Evolutionary conservation across 805 yeast genomes (phyloP).

Genomic region (Yamadazyma takamatsuzukensis): DNA sequence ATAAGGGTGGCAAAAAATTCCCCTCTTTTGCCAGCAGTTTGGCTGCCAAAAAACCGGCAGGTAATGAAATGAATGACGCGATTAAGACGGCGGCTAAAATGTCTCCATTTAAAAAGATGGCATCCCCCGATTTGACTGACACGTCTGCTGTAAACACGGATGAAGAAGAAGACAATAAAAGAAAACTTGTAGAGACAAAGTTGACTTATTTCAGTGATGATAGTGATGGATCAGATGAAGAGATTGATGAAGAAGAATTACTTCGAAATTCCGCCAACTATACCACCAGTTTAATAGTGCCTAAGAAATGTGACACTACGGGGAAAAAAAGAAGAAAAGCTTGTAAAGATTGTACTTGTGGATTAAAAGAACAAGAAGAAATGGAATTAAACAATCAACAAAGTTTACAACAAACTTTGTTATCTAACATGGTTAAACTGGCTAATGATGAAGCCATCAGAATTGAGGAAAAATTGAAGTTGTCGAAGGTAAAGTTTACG

Average conservation of each 20-base stretch:
- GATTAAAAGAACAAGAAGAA: constrained; percentile 85
- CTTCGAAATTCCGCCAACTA: constrained; percentile 23
- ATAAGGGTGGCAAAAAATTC: constrained; percentile 1
- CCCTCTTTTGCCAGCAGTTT: not conserved
- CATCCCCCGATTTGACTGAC: constrained; percentile 37
- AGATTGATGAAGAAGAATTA: constrained; percentile 36
- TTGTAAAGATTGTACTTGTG: constrained; percentile 98
- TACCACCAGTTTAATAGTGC: constrained; percentile 44
- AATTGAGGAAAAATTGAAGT: constrained; percentile 50
- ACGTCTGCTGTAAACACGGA: constrained; percentile 40
- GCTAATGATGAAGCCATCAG: constrained; percentile 53
- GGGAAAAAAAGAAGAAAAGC: constrained; percentile 80
- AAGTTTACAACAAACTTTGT: constrained; percentile 40
- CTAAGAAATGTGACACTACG: constrained; percentile 53
- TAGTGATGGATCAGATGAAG: constrained; percentile 47
- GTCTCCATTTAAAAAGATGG: constrained; percentile 12
- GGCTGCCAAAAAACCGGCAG: not conserved
- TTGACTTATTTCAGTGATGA: constrained; percentile 52
- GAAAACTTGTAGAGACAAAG: constrained; percentile 45
- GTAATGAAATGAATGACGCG: constrained; percentile 1
- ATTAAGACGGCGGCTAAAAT: constrained; percentile 2
- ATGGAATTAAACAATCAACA: constrained; percentile 47
- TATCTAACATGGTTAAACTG: constrained; percentile 46
- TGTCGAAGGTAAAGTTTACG: constrained; percentile 50
- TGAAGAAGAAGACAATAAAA: constrained; percentile 40